These are phyloP conservation scores for Boletus tylopilopsis DNA, from an alignment of 768 basidiomycete species.

Conservation along the genomic window DNA sequence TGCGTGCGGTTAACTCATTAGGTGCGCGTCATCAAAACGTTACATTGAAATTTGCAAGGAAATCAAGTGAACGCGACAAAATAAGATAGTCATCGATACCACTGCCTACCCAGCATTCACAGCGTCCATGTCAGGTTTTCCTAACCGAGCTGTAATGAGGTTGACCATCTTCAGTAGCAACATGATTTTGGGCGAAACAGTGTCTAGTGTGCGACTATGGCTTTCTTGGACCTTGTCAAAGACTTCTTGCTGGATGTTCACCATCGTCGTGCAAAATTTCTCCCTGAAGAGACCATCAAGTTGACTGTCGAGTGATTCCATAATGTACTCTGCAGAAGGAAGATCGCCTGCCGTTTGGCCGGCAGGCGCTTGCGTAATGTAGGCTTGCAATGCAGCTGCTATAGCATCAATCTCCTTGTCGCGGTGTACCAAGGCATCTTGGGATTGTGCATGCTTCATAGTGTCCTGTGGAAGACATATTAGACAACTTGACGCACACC, in stretches of 20 bases:
- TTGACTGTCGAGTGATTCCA: conserved; percentile 23
- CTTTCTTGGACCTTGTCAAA: conserved; percentile 19
- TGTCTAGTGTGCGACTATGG: conserved; percentile 20
- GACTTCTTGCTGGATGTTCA: conserved; percentile 24
- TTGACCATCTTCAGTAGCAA: conserved; percentile 30
- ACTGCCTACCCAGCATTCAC: conserved; percentile 4
- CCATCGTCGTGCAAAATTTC: conserved; percentile 18
- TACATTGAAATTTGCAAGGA: not conserved
- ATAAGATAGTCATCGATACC: not conserved
- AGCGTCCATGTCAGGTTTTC: conserved; percentile 15
- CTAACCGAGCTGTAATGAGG: conserved; percentile 26
- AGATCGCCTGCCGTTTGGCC: conserved; percentile 10
- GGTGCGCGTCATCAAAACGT: not conserved
- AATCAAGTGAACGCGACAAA: not conserved
- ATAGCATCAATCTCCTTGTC: conserved; percentile 30
- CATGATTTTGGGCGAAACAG: conserved; percentile 25
- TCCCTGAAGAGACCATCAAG: conserved; percentile 26
- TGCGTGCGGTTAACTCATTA: conserved; percentile 2
- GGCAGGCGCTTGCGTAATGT: conserved; percentile 26
- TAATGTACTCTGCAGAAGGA: conserved; percentile 29
- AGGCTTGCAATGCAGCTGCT: conserved; percentile 29
- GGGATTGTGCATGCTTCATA: conserved; percentile 7
- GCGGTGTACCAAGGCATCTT: conserved; percentile 15
- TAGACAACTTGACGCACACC: not conserved
- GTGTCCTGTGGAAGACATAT: conserved; percentile 9